Conservation (phyloP, 2,329 filamentous ascomycete species). For the Ramularia collo-cygni region DNA sequence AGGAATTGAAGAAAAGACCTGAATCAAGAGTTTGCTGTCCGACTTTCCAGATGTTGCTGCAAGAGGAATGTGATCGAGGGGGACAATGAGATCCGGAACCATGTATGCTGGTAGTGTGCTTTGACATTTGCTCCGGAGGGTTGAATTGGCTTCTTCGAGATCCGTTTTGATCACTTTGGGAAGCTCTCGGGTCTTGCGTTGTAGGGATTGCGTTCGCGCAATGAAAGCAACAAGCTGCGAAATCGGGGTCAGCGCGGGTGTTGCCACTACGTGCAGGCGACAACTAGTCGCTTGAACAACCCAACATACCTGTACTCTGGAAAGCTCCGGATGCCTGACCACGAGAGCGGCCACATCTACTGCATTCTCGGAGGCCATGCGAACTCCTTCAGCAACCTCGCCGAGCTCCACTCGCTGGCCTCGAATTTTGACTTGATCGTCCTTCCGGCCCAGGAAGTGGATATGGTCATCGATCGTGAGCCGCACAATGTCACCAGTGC, state of each 20-base stretch:
- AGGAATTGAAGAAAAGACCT: slow-evolving; percentile 7
- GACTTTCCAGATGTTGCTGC: slow-evolving; percentile 12
- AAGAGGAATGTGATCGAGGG: slow-evolving; percentile 11
- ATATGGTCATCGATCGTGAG: slow-evolving; percentile 15
- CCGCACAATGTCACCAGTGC: slow-evolving; percentile 20
- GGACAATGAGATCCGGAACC: slow-evolving; percentile 13
- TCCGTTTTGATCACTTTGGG: slow-evolving; percentile 4
- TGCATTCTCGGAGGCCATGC: slow-evolving; percentile 4
- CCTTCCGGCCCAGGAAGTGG: slow-evolving; percentile 18
- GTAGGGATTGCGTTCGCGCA: slow-evolving; percentile 5
- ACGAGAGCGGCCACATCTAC: slow-evolving; percentile 9
- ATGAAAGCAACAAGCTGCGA: slow-evolving; percentile 11
- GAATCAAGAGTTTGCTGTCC: slow-evolving; percentile 11
- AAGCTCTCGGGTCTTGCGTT: neutral
- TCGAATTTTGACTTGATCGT: slow-evolving; percentile 19
- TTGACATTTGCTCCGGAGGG: slow-evolving; percentile 10
- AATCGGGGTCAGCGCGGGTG: neutral
- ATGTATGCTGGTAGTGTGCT: slow-evolving; percentile 5
- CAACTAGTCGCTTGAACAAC: too few species aligned
- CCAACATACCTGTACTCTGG: slow-evolving; percentile 1
- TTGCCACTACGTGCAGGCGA: too few species aligned
- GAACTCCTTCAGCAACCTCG: slow-evolving; percentile 16
- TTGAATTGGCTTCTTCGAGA: slow-evolving; percentile 5
- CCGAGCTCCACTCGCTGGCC: slow-evolving; percentile 21
- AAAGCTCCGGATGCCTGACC: slow-evolving; percentile 12